A percentile compares a stretch with the other conserved stretches of the same genome.
These are phyloP conservation scores for Brasilioporus rufonigricans DNA, from an alignment of 768 basidiomycete species.

Conservation along the genomic window DNA sequence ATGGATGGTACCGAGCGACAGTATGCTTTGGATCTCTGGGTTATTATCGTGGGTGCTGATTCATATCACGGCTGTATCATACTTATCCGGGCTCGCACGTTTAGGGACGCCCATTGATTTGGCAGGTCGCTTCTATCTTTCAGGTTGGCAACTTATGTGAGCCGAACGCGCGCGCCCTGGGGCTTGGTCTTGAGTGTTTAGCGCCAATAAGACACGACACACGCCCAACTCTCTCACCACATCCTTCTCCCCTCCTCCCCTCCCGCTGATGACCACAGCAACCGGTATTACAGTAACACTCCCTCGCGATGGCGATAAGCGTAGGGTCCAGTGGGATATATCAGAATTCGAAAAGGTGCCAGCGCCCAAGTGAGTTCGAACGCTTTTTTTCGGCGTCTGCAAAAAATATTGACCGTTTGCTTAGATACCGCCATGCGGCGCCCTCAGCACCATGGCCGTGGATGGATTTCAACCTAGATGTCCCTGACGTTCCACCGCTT, in stretches of 20 bases:
- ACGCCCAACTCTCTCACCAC: slow-evolving; percentile 1
- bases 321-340: slow-evolving; percentile 4
- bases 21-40: neutral
- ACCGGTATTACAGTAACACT: slow-evolving; percentile 4
- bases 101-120: neutral
- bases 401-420: slow-evolving; percentile 17
- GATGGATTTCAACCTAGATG: slow-evolving; percentile 35
- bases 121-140: neutral
- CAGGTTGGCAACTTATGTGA: neutral
- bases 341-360: slow-evolving; percentile 21
- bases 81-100: slow-evolving; percentile 5
- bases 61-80: neutral
- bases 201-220: slow-evolving; percentile 7
- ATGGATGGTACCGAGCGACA: no score
- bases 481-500: slow-evolving; percentile 8
- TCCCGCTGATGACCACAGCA: slow-evolving; percentile 12
- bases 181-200: neutral
- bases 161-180: neutral
- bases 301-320: neutral
- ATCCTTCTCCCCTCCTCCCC: neutral
- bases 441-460: slow-evolving; percentile 43
- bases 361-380: slow-evolving; percentile 21
- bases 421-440: slow-evolving; percentile 37
- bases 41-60: slow-evolving; percentile 1
- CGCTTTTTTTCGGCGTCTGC: neutral